phyloP scores from a whole-genome alignment of 441 rosid species.

The Euphorbia celastroides region DNA sequence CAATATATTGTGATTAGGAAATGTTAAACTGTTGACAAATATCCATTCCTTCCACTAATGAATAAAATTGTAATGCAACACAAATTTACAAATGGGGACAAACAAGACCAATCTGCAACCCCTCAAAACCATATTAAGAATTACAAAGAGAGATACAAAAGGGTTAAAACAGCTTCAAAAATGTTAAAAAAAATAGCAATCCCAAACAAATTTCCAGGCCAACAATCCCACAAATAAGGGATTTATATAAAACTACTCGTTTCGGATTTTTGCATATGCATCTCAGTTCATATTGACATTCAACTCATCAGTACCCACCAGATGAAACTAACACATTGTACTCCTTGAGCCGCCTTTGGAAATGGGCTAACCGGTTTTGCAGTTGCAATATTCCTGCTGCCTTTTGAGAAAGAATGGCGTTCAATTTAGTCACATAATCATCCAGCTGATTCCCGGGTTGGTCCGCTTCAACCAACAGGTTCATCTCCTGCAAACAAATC shows the following conservation, averaged over 20 bases:
- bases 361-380: slow-evolving; percentile 46
- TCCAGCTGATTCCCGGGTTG: slow-evolving; percentile 63
- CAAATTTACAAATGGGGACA: neutral
- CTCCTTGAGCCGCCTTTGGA: slow-evolving; percentile 56
- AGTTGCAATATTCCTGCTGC: slow-evolving; percentile 54
- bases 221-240: slow-evolving; percentile 2
- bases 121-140: slow-evolving; percentile 20
- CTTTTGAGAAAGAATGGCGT: slow-evolving; percentile 50
- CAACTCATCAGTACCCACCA: slow-evolving; percentile 29
- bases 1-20: no score
- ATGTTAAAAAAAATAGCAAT: slow-evolving; percentile 8
- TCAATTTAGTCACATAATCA: slow-evolving; percentile 41
- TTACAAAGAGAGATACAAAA: slow-evolving; percentile 13
- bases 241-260: neutral
- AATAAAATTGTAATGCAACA: no score
- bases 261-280: neutral
- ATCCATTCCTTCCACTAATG: no score
- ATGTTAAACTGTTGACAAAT: no score
- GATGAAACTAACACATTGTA: slow-evolving; percentile 51
- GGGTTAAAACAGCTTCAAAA: slow-evolving; percentile 2
- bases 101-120: slow-evolving; percentile 16
- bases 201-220: slow-evolving; percentile 12
- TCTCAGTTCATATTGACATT: slow-evolving; percentile 5
- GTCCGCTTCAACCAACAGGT: slow-evolving; percentile 56
- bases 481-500: slow-evolving; percentile 47